These are phyloP conservation scores for Logfia minima DNA, from an alignment of 129 eudicot genomes.

Conservation along the genomic window DNA sequence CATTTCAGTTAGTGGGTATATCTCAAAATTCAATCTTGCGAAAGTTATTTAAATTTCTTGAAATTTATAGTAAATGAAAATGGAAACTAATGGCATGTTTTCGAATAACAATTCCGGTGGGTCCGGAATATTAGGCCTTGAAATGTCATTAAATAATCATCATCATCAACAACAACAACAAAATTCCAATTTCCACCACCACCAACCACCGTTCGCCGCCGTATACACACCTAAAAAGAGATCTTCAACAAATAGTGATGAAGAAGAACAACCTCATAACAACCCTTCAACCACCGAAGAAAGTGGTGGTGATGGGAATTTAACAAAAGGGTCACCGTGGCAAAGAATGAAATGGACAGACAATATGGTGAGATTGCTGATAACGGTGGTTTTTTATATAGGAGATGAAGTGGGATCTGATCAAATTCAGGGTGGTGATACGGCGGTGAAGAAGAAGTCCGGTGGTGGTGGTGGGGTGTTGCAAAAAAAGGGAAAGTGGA, in stretches of 20 bases:
- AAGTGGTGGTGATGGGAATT: slow-evolving; percentile 49
- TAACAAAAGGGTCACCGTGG: slow-evolving; percentile 72
- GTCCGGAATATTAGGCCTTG: slow-evolving; percentile 58
- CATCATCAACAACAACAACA: slow-evolving; percentile 28
- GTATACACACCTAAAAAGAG: slow-evolving; percentile 42
- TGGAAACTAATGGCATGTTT: slow-evolving; percentile 66
- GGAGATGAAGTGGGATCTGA: slow-evolving; percentile 77
- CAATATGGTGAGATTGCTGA: slow-evolving; percentile 73
- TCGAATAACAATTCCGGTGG: slow-evolving; percentile 32
- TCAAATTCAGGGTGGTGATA: slow-evolving; percentile 33
- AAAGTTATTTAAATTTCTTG: not conserved
- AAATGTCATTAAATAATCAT: slow-evolving; percentile 61
- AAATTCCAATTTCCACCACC: slow-evolving; percentile 41
- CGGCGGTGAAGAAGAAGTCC: slow-evolving; percentile 48
- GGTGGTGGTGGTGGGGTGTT: slow-evolving; percentile 49
- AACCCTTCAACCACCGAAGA: slow-evolving; percentile 42
- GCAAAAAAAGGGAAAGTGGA: slow-evolving; percentile 99
- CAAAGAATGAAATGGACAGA: slow-evolving; percentile 98
- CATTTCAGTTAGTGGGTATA: slow-evolving; percentile 28
- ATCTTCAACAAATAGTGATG: slow-evolving; percentile 59
- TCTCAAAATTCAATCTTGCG: slow-evolving; percentile 11
- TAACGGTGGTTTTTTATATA: slow-evolving; percentile 71
- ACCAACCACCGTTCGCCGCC: slow-evolving; percentile 49
- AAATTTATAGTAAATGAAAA: not conserved
- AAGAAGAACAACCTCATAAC: slow-evolving; percentile 58